Evolutionary conservation across 2,329 filamentous ascomycete genomes (phyloP).

Genomic region (Tolypocladium nubicola): DNA sequence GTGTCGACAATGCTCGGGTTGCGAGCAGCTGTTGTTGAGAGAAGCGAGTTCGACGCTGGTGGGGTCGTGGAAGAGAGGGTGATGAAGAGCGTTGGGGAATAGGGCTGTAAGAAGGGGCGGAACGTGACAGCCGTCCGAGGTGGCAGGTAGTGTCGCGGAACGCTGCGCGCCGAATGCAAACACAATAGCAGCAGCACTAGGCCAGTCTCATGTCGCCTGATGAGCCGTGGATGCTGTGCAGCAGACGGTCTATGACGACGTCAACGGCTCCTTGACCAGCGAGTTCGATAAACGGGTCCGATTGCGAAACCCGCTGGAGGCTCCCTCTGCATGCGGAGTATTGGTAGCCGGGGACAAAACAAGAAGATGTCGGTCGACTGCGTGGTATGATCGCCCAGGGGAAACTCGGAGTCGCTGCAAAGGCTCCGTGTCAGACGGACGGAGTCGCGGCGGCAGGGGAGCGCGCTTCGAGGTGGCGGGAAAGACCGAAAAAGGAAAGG

Average conservation of each 20-base stretch:
- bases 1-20: slow-evolving; percentile 26
- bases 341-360: background rate
- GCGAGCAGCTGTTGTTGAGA: background rate
- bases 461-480: background rate
- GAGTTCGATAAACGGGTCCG: background rate
- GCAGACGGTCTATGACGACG: background rate
- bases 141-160: background rate
- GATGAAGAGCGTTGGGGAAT: background rate
- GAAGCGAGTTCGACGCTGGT: background rate
- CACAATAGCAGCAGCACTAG: background rate
- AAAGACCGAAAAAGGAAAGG: background rate
- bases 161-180: background rate
- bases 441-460: background rate
- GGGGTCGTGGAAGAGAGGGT: background rate
- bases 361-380: background rate
- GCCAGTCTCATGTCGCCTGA: background rate
- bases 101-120: background rate
- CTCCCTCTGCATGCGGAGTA: background rate
- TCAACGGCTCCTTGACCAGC: background rate
- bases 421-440: background rate
- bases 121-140: background rate
- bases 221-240: background rate
- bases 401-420: background rate
- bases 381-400: background rate
- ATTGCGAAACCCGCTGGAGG: background rate